Percentiles rank a stretch among this genome's conserved stretches.
Evolutionary conservation across 225 moss, liverwort and hornwort species (phyloP).

Genomic region (Sphagnum contortum): DNA sequence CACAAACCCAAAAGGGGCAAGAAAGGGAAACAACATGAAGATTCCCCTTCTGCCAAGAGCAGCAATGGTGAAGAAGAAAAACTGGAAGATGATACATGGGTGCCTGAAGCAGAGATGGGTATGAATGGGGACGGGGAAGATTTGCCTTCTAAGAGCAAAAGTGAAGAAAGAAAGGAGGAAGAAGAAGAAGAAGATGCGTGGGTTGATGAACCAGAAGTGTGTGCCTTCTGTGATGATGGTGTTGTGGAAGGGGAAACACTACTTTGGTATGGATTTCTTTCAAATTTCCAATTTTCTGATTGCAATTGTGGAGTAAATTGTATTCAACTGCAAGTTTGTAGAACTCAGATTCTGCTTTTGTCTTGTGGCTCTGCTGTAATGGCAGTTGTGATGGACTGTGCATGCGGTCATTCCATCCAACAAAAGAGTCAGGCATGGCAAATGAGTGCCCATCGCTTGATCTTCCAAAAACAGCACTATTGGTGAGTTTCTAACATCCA

Average conservation of each 20-base stretch:
- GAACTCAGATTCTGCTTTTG: background rate
- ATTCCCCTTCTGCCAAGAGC: constrained; percentile 13
- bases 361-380: background rate
- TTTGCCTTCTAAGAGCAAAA: background rate
- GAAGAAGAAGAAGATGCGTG: constrained; percentile 15
- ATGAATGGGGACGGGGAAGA: constrained; percentile 3
- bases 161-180: constrained; percentile 19
- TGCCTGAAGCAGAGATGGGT: constrained; percentile 1
- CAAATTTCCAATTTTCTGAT: constrained; percentile 2
- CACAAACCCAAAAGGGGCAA: constrained; percentile 1
- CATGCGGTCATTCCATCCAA: constrained; percentile 45
- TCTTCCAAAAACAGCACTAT: constrained; percentile 12
- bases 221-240: constrained; percentile 10
- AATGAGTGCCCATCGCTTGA: constrained; percentile 25
- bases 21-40: constrained; percentile 11
- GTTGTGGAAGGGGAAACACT: constrained; percentile 3
- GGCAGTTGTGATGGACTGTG: constrained; percentile 51
- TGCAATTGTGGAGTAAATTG: background rate
- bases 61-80: constrained; percentile 17
- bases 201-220: constrained; percentile 10
- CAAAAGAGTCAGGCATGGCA: constrained; percentile 15
- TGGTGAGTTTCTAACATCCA: constrained; percentile 9
- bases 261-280: constrained; percentile 12
- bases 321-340: background rate
- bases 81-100: background rate